Base-by-base conservation (phyloP, 2,329 filamentous ascomycete genomes). In the Exophiala bonariae region DNA sequence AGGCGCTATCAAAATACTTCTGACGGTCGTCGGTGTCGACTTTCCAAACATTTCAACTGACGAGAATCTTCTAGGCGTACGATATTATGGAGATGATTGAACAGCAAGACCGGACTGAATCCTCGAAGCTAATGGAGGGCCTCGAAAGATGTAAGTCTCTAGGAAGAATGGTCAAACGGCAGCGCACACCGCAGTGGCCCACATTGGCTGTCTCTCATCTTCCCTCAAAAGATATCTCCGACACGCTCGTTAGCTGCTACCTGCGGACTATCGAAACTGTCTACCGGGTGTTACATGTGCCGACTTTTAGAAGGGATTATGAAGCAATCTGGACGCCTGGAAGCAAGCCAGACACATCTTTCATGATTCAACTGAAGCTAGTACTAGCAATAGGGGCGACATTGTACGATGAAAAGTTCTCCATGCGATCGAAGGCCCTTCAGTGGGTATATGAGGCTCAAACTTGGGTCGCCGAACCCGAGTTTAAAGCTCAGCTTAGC, bases 161-260 rank as follows among this genome's bases (percentile, higher is more conserved):
- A 0, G 77, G 72, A 7, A 75, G 70, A 14, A 49, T 64, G 1
- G 79, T 85, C 54, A 83, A 83, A 56, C 54, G 69, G 0, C 63
- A 64, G 4, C 69, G 78, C 2, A 61, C 65, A 4, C 76, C 79
- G 2, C 32, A 59, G 2, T 82, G 77, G 77, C 77, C 75, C 0
- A 64, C 66, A 2, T 54, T 57, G 10, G 68, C 66, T 14, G 73
- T 62, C 0, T 52, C 56, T 1, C 65, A 74, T 36, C 57, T 85
- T 1, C 80, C 82, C 0, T 46, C 62, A 0, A 92, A 89, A 63
- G 82, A 86, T 26, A 85, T 83, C 13, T 85, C 93, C 14, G 82
- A 96, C 59, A 83, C 88, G 16, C 76, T 97, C 13, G 86, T 96
- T 49, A 85, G 85, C 52, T 82, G 91, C 49, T 99, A 95, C 63